Evolutionary conservation across 495 filamentous ascomycete species (phyloP), one percentile per base, ranked within the genome.

Genomic region (Daldinia vernicosa): DNA sequence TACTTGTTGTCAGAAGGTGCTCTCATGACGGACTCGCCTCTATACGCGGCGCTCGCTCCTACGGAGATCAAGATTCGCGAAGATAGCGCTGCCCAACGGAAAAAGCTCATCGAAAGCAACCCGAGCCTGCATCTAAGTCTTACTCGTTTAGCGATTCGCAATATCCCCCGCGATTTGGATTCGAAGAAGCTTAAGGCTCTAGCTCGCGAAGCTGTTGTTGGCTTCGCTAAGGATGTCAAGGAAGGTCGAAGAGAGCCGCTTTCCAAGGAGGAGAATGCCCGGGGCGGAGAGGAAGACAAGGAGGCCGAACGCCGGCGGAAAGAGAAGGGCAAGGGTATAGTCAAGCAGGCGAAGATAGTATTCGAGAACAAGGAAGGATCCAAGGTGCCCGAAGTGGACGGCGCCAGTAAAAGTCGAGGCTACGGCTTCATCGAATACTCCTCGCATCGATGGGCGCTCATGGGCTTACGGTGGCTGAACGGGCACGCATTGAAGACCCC

Each of bases 341-440:
- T 98, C n/a, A 90, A 87, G 71, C 95, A 99, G 80, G 92, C 95
- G 32, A 99, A 97, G 81, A 87, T 98, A 63, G 90, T 98, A 26
- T 97, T 94, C 75, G 95, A 99, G 81, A 90, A 90, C 14, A 84
- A 83, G 19, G 88, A 94, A 71, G 94, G 94, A 19, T 86, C 86
- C 65, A 98, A 97, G 82, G 87, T 97, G 8, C 76, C 83, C 3
- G 93, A 97, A 78, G 66, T 70, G 37, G 75, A 70, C 24, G 84
- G 92, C 4, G 93, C 88, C 22, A 93, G 95, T 39, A 86, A 93
- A 75, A 93, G 90, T 69, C 84, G 94, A 74, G 96, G 95, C 24
- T 99, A 99, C 77, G 95, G 96, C 11, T 99, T 99, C 80, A 91
- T 99, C 63, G 95, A 99, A 79, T 99, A 98, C 81, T 92, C 88